Conservation (phyloP, 768 basidiomycete genomes). For the Pulveroboletus sp. region DNA sequence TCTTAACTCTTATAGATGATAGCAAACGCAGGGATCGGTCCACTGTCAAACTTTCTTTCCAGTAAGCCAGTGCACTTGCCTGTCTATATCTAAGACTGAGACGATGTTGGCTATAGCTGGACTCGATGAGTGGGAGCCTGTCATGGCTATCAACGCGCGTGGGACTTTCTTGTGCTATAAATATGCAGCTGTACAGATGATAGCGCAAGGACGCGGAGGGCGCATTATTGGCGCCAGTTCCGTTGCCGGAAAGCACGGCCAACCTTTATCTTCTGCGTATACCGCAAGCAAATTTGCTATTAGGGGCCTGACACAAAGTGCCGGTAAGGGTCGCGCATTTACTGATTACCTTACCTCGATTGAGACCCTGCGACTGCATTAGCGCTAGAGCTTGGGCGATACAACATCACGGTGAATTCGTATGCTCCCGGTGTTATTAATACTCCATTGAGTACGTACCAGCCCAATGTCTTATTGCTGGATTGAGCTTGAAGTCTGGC, state of each 20-base stretch:
- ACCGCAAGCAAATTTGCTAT: conserved; percentile 40
- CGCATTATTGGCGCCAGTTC: conserved; percentile 48
- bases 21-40: conserved; percentile 22
- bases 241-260: conserved; percentile 2
- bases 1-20: conserved; percentile 19
- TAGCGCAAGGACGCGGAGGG: conserved; percentile 48
- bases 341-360: background rate
- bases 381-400: conserved; percentile 30
- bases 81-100: background rate
- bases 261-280: conserved; percentile 21
- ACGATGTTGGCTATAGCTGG: conserved; percentile 22
- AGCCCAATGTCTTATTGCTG: no score
- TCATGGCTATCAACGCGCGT: conserved; percentile 50
- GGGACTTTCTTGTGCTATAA: conserved; percentile 64
- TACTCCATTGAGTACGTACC: conserved; percentile 30
- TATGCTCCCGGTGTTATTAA: conserved; percentile 37
- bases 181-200: conserved; percentile 62
- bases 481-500: no score
- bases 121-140: conserved; percentile 38
- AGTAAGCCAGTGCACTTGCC: background rate
- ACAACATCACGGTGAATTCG: conserved; percentile 39
- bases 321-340: conserved; percentile 23
- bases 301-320: conserved; percentile 39
- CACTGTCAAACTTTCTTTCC: background rate
- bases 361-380: background rate